Percentiles rank a stretch among this genome's conserved stretches.
Evolutionary conservation across 2,329 filamentous ascomycete species (phyloP).

Genomic region (Phoma sp.): DNA sequence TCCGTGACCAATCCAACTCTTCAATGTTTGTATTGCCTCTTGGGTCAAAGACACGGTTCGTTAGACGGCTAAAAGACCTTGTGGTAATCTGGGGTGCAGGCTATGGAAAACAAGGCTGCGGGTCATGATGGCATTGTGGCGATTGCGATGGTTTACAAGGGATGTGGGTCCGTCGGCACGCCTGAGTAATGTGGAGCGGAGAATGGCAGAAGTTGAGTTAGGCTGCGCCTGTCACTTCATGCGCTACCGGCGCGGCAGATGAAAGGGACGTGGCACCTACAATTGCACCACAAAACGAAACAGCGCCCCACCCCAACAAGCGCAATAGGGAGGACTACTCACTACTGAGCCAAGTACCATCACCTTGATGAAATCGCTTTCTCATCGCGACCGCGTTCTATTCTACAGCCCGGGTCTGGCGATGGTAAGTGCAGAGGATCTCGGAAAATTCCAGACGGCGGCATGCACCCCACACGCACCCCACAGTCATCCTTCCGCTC

Average conservation of each 20-base stretch:
- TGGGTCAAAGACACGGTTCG: constrained; percentile 5
- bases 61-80: constrained; percentile 10
- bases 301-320: neutral
- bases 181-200: constrained; percentile 15
- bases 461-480: constrained; percentile 21
- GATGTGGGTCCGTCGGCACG: neutral
- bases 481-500: constrained; percentile 18
- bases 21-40: no score
- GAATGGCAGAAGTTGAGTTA: constrained; percentile 11
- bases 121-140: neutral
- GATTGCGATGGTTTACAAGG: neutral
- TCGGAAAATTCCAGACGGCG: constrained; percentile 3
- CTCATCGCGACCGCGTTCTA: no score
- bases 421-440: neutral
- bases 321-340: neutral
- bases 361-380: neutral
- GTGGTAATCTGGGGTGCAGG: neutral
- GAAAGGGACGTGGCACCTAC: constrained; percentile 15
- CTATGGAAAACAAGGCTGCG: neutral
- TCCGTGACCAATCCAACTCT: constrained; percentile 19
- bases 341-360: neutral
- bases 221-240: constrained; percentile 13
- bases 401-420: neutral
- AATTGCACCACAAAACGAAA: constrained; percentile 6
- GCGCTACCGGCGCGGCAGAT: constrained; percentile 14